These are phyloP conservation scores for Globisporangium solare DNA, from an alignment of 352 stramenopile species.

Conservation along the genomic window DNA sequence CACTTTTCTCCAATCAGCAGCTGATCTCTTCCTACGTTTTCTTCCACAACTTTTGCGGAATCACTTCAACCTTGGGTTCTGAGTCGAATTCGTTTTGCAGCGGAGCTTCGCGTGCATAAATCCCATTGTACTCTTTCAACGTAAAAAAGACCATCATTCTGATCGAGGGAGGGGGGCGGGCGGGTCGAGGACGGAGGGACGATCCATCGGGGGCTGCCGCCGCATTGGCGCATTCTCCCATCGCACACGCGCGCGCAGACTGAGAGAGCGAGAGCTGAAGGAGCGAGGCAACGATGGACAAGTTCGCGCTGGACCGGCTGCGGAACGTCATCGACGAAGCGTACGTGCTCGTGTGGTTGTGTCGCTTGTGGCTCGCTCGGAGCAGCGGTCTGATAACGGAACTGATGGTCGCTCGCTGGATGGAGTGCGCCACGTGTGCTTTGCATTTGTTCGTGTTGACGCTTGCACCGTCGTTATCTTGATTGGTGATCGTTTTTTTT, in stretches of 20 bases:
- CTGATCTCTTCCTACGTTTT: too few species aligned
- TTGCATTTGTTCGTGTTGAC: too few species aligned
- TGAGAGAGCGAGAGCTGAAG: constrained; percentile 7
- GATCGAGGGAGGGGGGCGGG: neutral
- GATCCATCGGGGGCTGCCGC: neutral
- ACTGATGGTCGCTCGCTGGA: too few species aligned
- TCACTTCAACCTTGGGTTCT: constrained; percentile 1
- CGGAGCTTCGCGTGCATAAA: neutral
- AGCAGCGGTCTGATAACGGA: too few species aligned
- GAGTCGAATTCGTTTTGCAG: neutral
- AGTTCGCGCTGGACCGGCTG: constrained; percentile 79
- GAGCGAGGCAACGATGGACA: constrained; percentile 62
- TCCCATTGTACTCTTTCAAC: neutral
- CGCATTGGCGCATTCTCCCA: constrained; percentile 5
- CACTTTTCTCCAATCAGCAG: too few species aligned
- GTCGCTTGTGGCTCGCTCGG: neutral
- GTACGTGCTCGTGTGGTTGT: constrained; percentile 33
- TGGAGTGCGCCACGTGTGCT: too few species aligned
- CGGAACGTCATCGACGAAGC: constrained; percentile 87
- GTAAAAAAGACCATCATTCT: neutral
- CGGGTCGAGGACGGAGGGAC: neutral
- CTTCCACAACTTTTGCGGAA: neutral
- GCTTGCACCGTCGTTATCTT: too few species aligned
- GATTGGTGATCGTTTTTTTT: too few species aligned
- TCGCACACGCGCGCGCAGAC: constrained; percentile 2